Conservation (phyloP, 768 basidiomycete species). For the Tulasnella sp. region DNA sequence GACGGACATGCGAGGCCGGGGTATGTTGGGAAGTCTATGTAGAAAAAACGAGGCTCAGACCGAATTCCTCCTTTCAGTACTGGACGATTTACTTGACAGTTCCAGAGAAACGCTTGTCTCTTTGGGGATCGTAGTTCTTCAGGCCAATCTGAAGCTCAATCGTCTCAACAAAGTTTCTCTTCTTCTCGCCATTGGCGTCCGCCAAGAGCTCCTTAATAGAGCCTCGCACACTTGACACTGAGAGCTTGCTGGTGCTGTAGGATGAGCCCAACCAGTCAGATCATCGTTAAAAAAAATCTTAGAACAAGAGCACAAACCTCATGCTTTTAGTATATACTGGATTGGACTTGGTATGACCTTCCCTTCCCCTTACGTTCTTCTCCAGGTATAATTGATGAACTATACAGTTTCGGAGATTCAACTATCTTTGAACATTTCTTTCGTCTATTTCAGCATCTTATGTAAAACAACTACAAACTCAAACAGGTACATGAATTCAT, state of each 20-base stretch:
- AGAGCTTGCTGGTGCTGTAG: conserved; percentile 53
- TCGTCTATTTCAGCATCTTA: no score
- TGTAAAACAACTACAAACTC: no score
- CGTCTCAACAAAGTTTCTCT: conserved; percentile 88
- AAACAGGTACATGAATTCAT: no score
- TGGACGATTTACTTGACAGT: conserved; percentile 70
- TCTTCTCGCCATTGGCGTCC: conserved; percentile 75
- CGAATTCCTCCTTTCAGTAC: neutral
- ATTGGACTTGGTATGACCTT: no score
- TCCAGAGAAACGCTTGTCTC: conserved; percentile 99
- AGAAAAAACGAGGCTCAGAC: conserved; percentile 20
- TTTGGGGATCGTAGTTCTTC: conserved; percentile 99
- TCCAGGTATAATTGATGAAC: no score
- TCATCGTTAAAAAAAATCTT: no score
- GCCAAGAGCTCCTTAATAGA: conserved; percentile 84
- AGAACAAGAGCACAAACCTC: no score
- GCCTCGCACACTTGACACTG: conserved; percentile 99
- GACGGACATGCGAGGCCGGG: conserved; percentile 97
- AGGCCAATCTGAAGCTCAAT: conserved; percentile 93
- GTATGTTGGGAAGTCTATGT: conserved; percentile 81
- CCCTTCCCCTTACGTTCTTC: no score
- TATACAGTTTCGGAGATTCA: no score
- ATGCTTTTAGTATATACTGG: no score
- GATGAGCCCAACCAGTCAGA: no score
- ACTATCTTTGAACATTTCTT: no score